Evolutionary conservation across 345 rosid genomes (phyloP), one percentile per base, ranked within the genome.

Genomic region (Bretschneidera sinensis): DNA sequence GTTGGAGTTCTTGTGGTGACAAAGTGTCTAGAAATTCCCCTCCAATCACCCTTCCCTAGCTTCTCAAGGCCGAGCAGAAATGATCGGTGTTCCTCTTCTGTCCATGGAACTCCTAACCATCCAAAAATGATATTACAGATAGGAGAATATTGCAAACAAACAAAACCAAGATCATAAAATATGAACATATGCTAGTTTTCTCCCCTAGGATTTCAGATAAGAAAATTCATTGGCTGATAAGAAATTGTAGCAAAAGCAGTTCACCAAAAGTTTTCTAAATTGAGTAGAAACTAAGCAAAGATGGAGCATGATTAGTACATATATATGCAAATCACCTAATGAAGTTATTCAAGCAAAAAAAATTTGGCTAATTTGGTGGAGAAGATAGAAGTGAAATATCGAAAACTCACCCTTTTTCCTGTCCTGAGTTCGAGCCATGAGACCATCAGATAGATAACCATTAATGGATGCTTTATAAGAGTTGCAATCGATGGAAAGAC

Each of bases 41-140:
- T 85, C 92, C 92, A 85, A 20, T 85, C 88, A 34, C 91, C 88
- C 47, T 78, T 85, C 47, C 91, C 91, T 17, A 81, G 80, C 81
- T 65, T 81, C 66, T 83, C 85, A 0, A 86, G 66, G 66, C 92
- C 92, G 0, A 68, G 17, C 17, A 86, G 61, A 70, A 86, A 83
- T 5, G 53, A 55, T 64, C 77, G 31, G 56, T 86, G 92, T 63
- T 85, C 92, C 47, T 81, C 88, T 70, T 83, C 92, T 25, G 92
- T 79, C 92, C 92, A 85, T 43, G 89, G 80, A 48, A 72, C 80
- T 64, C 92, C 92, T 85, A 48, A 24, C 22, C 39, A 67, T 9
- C 33, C 24, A 33, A 34, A 33, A 9, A 33, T 4, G 28, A 43
- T 25, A 34, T 34, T 22, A n/a, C 20, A 23, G 25, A 9, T 15